Base-by-base conservation (phyloP, 352 stramenopile species). In the Phytophthora podocarpi region DNA sequence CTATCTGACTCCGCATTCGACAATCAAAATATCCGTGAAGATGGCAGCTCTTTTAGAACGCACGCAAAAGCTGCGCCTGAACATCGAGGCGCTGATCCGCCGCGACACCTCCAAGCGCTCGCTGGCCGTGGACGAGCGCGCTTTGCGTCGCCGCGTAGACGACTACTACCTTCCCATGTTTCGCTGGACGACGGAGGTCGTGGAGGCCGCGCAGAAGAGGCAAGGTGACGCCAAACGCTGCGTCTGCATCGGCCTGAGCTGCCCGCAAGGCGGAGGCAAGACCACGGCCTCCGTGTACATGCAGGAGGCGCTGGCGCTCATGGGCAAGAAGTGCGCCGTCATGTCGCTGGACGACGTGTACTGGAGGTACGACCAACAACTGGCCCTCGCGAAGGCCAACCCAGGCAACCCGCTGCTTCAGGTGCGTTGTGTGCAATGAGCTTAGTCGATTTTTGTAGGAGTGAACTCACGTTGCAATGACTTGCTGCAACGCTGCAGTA, bases 301-400 rank as follows among this genome's bases (percentile, higher is more conserved):
- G 23, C 71, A 91, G 57, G 66, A 89, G 43, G 72, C 85, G 45
- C 49, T 95, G 18, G 34, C 60, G 23, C 39, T 77, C 18, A 67
- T 67, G 24, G 86, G 86, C 15, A 87, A 79, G 45, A 72, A 67
- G 11, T 93, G 86, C 46, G 88, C 83, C 15, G 73, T 90, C 23
- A 62, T 96, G 43, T 96, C 88, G 18, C 56, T 94, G 24, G 88
- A 96, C 46, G 88, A 96, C 43, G 85, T 94, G 30, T 96, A 96
- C 58, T 78, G 83, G 59, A 86, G 74, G 32, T 73, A 76, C 21
- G 62, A 78, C 39, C 67, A 91, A 31, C 88, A 94, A 59, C 28
- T 93, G 10, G 74, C 65, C 2, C 64, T 96, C 2, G 86, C 88
- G 2, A 67, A 71, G 18, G 70, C 63, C 3, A 85, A 91, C 36